These are phyloP conservation scores for Stagonosporopsis tanaceti DNA, from an alignment of 2,329 filamentous ascomycete species.

Conservation along the genomic window DNA sequence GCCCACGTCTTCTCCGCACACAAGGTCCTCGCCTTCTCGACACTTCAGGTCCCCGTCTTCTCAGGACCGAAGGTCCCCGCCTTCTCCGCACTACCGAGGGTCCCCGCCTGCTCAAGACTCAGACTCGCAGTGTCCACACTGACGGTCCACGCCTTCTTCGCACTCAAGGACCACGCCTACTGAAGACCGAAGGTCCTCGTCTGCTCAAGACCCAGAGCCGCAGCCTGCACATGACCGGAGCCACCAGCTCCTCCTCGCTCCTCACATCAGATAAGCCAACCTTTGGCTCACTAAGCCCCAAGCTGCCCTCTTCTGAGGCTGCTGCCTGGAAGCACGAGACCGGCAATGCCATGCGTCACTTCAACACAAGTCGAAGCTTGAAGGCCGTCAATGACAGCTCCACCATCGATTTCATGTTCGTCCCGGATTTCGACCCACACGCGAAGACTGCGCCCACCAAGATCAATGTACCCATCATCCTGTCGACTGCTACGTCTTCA, in stretches of 20 bases:
- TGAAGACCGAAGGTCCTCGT: slow-evolving; percentile 16
- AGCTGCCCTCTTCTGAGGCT: slow-evolving; percentile 60
- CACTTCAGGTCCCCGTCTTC: slow-evolving; percentile 13
- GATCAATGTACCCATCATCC: slow-evolving; percentile 60
- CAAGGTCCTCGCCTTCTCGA: slow-evolving; percentile 20
- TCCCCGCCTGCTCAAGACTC: slow-evolving; percentile 20
- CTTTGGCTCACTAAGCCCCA: slow-evolving; percentile 55
- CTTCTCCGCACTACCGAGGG: slow-evolving; percentile 20
- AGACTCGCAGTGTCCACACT: slow-evolving; percentile 16
- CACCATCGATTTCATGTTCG: slow-evolving; percentile 69
- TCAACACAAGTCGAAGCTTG: slow-evolving; percentile 67
- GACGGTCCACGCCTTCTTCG: slow-evolving; percentile 21
- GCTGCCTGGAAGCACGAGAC: slow-evolving; percentile 38
- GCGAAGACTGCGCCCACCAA: slow-evolving; percentile 43
- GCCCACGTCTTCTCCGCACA: slow-evolving; percentile 21
- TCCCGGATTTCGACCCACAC: slow-evolving; percentile 61
- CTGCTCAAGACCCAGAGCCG: slow-evolving; percentile 49
- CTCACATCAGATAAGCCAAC: slow-evolving; percentile 61
- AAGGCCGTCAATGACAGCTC: slow-evolving; percentile 66
- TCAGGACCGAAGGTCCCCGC: slow-evolving; percentile 12
- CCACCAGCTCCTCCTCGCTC: slow-evolving; percentile 62
- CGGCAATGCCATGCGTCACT: slow-evolving; percentile 57
- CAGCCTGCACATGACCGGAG: slow-evolving; percentile 67
- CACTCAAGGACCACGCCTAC: slow-evolving; percentile 15
- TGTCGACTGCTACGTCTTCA: slow-evolving; percentile 31